These are phyloP conservation scores for Penicillium sp. DNA, from an alignment of 2,329 filamentous ascomycete species.

Conservation along the genomic window DNA sequence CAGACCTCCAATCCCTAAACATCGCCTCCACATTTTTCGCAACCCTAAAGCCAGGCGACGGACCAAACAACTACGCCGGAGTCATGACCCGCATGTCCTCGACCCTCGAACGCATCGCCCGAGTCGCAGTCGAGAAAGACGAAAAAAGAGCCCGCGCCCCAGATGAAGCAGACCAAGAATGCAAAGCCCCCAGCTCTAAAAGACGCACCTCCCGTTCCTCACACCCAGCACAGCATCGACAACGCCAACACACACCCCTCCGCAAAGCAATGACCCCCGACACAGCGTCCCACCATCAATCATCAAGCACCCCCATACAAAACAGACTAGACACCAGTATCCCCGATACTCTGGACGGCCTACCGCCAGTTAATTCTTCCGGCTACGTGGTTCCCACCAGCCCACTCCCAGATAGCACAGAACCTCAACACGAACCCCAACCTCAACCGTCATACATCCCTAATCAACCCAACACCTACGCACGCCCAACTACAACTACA, in stretches of 20 bases:
- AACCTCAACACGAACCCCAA: conserved; percentile 1
- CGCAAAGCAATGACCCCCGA: conserved; percentile 7
- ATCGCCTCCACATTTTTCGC: conserved; percentile 84
- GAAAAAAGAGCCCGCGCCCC: conserved; percentile 56
- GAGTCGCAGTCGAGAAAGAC: conserved; percentile 77
- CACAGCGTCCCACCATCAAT: conserved; percentile 2
- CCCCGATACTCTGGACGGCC: conserved; percentile 28
- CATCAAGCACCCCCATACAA: conserved; percentile 5
- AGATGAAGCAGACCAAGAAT: conserved; percentile 25
- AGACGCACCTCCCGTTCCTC: conserved; percentile 25
- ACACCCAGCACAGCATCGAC: conserved; percentile 7
- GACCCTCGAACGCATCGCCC: conserved; percentile 88
- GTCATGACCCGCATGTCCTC: conserved; percentile 87
- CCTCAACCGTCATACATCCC: conserved; percentile 2
- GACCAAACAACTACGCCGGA: conserved; percentile 77
- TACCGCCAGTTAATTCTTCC: conserved; percentile 32
- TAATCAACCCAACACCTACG: neutral
- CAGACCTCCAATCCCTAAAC: conserved; percentile 81
- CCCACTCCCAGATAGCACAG: conserved; percentile 6
- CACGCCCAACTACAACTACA: no score
- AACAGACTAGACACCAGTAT: conserved; percentile 19
- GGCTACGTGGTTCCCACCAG: conserved; percentile 34
- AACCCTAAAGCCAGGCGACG: conserved; percentile 71
- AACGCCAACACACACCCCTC: conserved; percentile 5
- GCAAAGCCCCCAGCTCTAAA: conserved; percentile 8